These are phyloP conservation scores for Leccinum truebloodii DNA, from an alignment of 768 basidiomycete species.

Conservation along the genomic window DNA sequence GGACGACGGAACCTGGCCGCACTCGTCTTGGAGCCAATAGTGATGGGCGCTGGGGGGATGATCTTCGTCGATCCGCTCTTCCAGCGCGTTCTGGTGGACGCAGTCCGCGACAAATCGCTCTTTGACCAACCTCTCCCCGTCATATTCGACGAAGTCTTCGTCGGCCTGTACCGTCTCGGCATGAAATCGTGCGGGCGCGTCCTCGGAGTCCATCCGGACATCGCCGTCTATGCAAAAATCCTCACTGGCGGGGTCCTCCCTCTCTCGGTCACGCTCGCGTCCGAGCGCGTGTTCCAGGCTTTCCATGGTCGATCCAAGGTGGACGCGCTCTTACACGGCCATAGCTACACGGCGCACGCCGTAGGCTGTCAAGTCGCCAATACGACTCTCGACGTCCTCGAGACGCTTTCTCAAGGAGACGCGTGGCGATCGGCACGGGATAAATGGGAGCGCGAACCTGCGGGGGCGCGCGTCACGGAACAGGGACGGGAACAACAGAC, in stretches of 20 bases:
- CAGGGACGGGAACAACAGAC: conserved; percentile 5
- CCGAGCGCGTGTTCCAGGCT: conserved; percentile 74
- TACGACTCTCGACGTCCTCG: conserved; percentile 69
- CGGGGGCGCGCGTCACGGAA: neutral
- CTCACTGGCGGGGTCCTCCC: conserved; percentile 93
- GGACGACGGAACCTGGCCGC: conserved; percentile 58
- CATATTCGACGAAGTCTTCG: conserved; percentile 95
- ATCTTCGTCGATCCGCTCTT: conserved; percentile 96
- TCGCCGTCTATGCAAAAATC: conserved; percentile 90
- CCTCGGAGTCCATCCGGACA: conserved; percentile 78
- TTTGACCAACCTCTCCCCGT: conserved; percentile 69
- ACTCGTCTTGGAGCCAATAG: conserved; percentile 85
- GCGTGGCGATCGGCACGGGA: conserved; percentile 60
- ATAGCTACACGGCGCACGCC: conserved; percentile 94
- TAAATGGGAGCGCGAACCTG: conserved; percentile 49
- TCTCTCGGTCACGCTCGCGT: conserved; percentile 81
- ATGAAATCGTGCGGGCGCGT: conserved; percentile 62
- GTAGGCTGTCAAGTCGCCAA: conserved; percentile 92
- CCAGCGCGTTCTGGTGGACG: conserved; percentile 84
- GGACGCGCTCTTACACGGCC: conserved; percentile 90
- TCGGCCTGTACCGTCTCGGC: conserved; percentile 88
- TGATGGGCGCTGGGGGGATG: conserved; percentile 98
- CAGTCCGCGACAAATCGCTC: conserved; percentile 55
- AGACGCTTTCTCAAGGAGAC: conserved; percentile 45
- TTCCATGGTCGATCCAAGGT: conserved; percentile 76